Conservation (phyloP, 2,329 filamentous ascomycete species). For the Fusarium sp. region DNA sequence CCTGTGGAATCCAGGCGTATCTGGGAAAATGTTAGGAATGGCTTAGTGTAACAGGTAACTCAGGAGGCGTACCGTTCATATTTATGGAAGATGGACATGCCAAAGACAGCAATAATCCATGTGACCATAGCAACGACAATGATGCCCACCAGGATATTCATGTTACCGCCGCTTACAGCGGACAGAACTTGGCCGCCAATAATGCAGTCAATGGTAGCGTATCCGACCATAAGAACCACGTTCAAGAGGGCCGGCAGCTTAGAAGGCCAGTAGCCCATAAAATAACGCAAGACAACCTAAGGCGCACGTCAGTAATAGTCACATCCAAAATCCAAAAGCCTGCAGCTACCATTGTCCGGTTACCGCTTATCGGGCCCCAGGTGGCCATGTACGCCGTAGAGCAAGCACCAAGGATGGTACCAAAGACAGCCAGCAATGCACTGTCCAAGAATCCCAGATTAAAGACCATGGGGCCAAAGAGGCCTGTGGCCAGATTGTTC, state of each 20-base stretch:
- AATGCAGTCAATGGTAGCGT: constrained; percentile 84
- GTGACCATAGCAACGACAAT: constrained; percentile 83
- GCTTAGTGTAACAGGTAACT: too few relatives aligned
- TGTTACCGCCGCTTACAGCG: constrained; percentile 75
- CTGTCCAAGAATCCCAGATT: constrained; percentile 81
- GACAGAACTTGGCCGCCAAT: constrained; percentile 85
- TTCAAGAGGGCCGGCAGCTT: constrained; percentile 52
- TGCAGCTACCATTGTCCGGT: constrained; percentile 77
- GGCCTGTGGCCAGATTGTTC: constrained; percentile 75
- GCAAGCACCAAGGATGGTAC: constrained; percentile 81
- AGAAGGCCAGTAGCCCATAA: constrained; percentile 76
- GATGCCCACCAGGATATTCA: constrained; percentile 83
- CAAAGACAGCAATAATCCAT: constrained; percentile 78
- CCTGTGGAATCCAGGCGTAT: constrained; percentile 74
- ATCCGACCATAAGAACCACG: constrained; percentile 79
- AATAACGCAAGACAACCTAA: constrained; percentile 79
- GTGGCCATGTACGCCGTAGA: constrained; percentile 85
- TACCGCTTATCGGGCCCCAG: constrained; percentile 81
- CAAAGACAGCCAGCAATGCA: constrained; percentile 79
- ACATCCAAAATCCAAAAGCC: too few relatives aligned
- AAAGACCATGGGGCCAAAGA: constrained; percentile 79
- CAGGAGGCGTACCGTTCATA: constrained; percentile 71
- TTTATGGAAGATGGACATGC: constrained; percentile 70
- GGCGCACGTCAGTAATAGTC: constrained; percentile 9
- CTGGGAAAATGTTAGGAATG: constrained; percentile 33